Base-by-base conservation (phyloP, 352 stramenopile species). In the Globisporangium spiculum region DNA sequence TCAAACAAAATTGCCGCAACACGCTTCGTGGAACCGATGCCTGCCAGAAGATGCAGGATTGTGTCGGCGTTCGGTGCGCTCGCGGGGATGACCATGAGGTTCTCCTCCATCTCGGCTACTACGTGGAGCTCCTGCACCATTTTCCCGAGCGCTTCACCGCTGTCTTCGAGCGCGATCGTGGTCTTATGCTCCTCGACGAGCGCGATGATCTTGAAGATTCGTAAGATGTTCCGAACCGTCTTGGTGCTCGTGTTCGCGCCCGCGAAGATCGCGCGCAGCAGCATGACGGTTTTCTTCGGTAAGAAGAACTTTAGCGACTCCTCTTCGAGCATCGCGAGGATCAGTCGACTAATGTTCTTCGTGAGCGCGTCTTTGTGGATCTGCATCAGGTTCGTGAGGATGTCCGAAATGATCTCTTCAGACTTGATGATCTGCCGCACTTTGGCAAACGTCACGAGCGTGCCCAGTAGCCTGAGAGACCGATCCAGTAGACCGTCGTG, bases 281-380 rank as follows among this genome's bases (percentile, higher is more conserved):
- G 60, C 62, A 78, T 80, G 2, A 94, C 80, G 0, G 86, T 92
- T 50, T 92, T 91, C 69, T 94, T 94, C 0, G 84, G 86, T 14
- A 94, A 60, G 58, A 94, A 94, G 41, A 94, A 91, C 67, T 89
- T 89, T 41, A 94, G 75, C 6, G 86, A 89, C 48, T 94, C 84
- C 41, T 94, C 83, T 16, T 81, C 70, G 3, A 94, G 76, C 68
- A 94, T 76, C 9, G 73, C 71, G 20, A 89, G 50, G 12, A 94
- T 72, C 4, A 93, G 67, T 0, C 86, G 77, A 41, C 75, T 88
- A 3, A 79, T 74, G 60, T 94, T 93, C 66, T 94, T 94, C 1
- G 75, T 78, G 7, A 92, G 27, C 0, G 63, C 67, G 26, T 80
- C 74, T 16, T 70, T 76, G 44, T 91, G 79, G 3, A 90, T 77